Evolutionary conservation across 768 basidiomycete genomes (phyloP), one percentile per base, ranked within the genome.

Genomic region (Boletus rufocinnamomeus): DNA sequence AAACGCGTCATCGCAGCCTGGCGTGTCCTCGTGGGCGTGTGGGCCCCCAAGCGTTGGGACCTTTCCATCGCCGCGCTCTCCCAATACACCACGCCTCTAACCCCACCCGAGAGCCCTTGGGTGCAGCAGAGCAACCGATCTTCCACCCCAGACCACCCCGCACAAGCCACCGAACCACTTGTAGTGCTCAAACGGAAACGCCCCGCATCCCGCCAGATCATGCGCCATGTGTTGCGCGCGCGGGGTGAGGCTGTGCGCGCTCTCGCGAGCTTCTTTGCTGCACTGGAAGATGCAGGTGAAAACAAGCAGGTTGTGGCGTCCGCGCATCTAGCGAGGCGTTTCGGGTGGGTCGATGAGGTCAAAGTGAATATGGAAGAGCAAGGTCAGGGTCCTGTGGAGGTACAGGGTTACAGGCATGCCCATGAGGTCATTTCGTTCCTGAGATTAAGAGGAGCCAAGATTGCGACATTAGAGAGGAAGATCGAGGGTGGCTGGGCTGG

Each of bases 11-110:
- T 89, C 19, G 92, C 95, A 6, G 87, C 95, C n/a, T 99, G 96
- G 95, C 87, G 93, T 54, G 86, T 97, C n/a, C 82, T 99, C 16
- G 84, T 98, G 62, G 97, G 95, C 8, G 85, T 98, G 14, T 98
- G 97, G 97, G 82, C 83, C 1, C 95, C 95, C 6, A 86, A 84
- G 70, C 78, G 76, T 46, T 92, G 88, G 86, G 95, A 97, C 63
- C 77, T 95, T 45, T 83, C 91, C 6, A 71, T 90, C 27, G 69
- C 83, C n/a, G 85, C 89, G 4, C 80, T 96, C 51, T 79, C 85
- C 16, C 86, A 83, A 56, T 93, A 91, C 69, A 90, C 83, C 9
- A 84, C 81, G 17, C 89, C 90, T 4, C 73, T 73, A 19, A 76
- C 78, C 13, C 91, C 90, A 1, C 82, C 87, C 8, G 83, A 83